Base-by-base conservation (phyloP, 2,329 filamentous ascomycete genomes). In the Passalora sequoiae region DNA sequence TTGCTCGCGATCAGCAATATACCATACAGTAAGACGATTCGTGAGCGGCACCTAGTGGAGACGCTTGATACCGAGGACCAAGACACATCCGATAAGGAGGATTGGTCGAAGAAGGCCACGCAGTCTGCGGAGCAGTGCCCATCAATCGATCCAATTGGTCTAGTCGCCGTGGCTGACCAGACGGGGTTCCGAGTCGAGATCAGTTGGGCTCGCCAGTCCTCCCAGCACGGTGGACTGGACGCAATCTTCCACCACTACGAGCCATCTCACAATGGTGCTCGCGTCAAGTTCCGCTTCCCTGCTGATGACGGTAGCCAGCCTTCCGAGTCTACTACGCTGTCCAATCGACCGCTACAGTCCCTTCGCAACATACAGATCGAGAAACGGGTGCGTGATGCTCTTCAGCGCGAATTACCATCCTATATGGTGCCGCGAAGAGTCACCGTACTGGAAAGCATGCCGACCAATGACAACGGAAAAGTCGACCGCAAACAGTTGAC, bases 231-330 rank as follows among this genome's bases (percentile, higher is more conserved):
- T 19, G 39, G 39, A 13, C 12, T 49, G 15, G 47, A 49, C 25
- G 47, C 39, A 6, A 35, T 49, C 21, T 49, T 49, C 30, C 40
- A 49, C 33, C 38, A 25, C 13, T n/a, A 33, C n/a, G n/a, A 20
- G 16, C 30, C 38, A 4, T 13, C 29, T 16, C 19, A 20, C 17
- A 38, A 28, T 10, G 30, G 27, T 13, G 10, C 27, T 13, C 47
- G 47, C 20, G 28, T 37, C 6, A 24, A 19, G 9, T 41, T 46
- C 20, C 29, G 22, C 3, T 46, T 46, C 31, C 43, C 43, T 16
- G 20, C 2, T 22, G 43, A 46, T 80, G 38, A 16, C 24, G 24
- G 6, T 27, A 12, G 24, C 6, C 6, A 6, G 8, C 17, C 32
- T 4, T 19, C 35, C 6, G n/a, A 16, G 10, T 12, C 10, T 12